Evolutionary conservation across 2,329 filamentous ascomycete species (phyloP).

Genomic region (Colletotrichum higginsianum): DNA sequence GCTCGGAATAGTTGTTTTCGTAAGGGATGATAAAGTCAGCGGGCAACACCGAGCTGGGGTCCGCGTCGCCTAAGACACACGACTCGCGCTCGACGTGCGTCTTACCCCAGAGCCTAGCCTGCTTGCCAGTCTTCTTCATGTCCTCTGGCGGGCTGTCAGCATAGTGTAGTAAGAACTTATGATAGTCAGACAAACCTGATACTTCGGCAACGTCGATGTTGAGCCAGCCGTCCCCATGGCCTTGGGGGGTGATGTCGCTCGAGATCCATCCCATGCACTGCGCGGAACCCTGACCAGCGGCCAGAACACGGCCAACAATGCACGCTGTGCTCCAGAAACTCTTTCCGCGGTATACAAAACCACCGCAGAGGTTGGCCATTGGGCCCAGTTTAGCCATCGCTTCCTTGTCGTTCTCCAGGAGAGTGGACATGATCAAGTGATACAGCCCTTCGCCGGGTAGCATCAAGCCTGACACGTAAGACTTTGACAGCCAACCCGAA

Average conservation of each 20-base stretch:
- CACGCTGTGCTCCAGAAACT: constrained; percentile 80
- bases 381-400: constrained; percentile 72
- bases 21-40: constrained; percentile 75
- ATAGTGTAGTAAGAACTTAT: not conserved
- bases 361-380: constrained; percentile 74
- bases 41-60: constrained; percentile 68
- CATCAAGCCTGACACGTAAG: constrained; percentile 76
- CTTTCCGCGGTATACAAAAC: constrained; percentile 74
- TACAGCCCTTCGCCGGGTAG: constrained; percentile 74
- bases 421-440: constrained; percentile 76
- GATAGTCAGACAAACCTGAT: constrained; percentile 57
- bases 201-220: constrained; percentile 70
- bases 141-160: constrained; percentile 57
- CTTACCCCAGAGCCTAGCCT: constrained; percentile 75
- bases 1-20: constrained; percentile 67
- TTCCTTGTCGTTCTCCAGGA: constrained; percentile 75
- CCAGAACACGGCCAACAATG: constrained; percentile 75
- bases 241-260: constrained; percentile 69
- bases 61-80: constrained; percentile 70
- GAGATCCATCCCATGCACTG: constrained; percentile 81
- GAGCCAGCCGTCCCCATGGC: constrained; percentile 70
- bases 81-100: constrained; percentile 72
- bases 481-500: constrained; percentile 77
- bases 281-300: constrained; percentile 72
- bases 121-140: constrained; percentile 64